Evolutionary conservation across 805 yeast species (phyloP).

Genomic region (Wickerhamomyces ciferrii): DNA sequence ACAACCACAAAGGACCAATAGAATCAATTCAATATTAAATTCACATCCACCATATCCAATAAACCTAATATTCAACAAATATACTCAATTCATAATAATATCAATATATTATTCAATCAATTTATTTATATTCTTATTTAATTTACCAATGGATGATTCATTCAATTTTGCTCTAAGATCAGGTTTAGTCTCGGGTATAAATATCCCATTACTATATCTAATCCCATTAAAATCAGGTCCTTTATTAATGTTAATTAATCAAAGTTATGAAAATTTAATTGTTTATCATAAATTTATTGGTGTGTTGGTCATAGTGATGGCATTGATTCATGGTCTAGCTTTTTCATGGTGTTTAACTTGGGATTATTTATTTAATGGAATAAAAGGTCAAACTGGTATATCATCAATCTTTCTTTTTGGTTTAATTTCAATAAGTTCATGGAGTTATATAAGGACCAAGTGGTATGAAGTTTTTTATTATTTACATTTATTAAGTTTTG

Average conservation of each 20-base stretch:
- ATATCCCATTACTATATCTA: slow-evolving; percentile 21
- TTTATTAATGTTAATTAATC: slow-evolving; percentile 10
- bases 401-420: slow-evolving; percentile 5
- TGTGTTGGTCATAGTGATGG: slow-evolving; percentile 9
- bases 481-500: slow-evolving; percentile 12
- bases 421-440: slow-evolving; percentile 12
- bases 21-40: background rate
- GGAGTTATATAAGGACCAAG: slow-evolving; percentile 8
- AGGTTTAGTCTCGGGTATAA: slow-evolving; percentile 20
- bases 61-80: slow-evolving; percentile 10
- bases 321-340: slow-evolving; percentile 13
- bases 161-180: slow-evolving; percentile 20
- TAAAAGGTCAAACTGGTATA: slow-evolving; percentile 12
- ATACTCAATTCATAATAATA: slow-evolving; percentile 10
- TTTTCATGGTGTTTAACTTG: slow-evolving; percentile 16
- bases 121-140: slow-evolving; percentile 7
- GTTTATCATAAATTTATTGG: slow-evolving; percentile 21
- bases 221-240: slow-evolving; percentile 22
- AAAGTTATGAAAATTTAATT: slow-evolving; percentile 19
- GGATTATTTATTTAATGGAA: slow-evolving; percentile 10
- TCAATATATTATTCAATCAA: slow-evolving; percentile 10
- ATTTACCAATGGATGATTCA: slow-evolving; percentile 17
- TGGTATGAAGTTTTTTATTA: slow-evolving; percentile 18
- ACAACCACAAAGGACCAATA: no score
- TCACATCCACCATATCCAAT: slow-evolving; percentile 3